Evolutionary conservation across 129 eudicot species (phyloP).

Genomic region (Chrysanthemum lavandulifolium): DNA sequence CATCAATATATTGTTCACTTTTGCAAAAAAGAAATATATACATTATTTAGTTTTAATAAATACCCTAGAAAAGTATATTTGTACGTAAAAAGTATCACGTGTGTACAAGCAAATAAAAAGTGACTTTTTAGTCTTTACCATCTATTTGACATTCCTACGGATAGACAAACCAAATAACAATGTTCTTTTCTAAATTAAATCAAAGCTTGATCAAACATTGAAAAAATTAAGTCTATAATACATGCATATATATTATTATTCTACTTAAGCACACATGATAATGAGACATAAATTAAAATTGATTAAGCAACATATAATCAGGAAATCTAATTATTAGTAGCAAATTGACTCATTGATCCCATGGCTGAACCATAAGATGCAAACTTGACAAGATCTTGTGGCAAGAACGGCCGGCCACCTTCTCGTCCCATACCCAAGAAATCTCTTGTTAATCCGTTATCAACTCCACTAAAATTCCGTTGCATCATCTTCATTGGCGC

Average conservation of each 20-base stretch:
- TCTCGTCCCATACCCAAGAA: constrained; percentile 83
- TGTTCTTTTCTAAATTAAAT: neutral
- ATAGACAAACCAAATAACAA: neutral
- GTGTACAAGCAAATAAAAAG: constrained; percentile 13
- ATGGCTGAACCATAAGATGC: constrained; percentile 78
- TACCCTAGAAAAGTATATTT: no score
- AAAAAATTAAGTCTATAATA: constrained; percentile 24
- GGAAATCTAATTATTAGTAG: constrained; percentile 34
- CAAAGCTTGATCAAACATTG: neutral
- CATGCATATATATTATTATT: constrained; percentile 33
- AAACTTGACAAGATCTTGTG: constrained; percentile 74
- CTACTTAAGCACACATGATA: constrained; percentile 29
- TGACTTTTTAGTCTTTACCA: constrained; percentile 19
- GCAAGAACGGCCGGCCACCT: constrained; percentile 67
- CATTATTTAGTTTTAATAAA: no score
- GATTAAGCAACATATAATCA: constrained; percentile 27
- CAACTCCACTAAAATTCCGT: constrained; percentile 31
- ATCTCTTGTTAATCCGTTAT: constrained; percentile 66
- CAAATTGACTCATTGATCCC: constrained; percentile 69
- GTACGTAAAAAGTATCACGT: neutral
- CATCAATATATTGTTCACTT: no score
- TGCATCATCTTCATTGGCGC: constrained; percentile 38
- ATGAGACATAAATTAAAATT: constrained; percentile 18
- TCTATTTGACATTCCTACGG: constrained; percentile 22
- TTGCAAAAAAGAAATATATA: no score